phyloP scores from a whole-genome alignment of 257 asterid species.

The Gardenia jasminoides region DNA sequence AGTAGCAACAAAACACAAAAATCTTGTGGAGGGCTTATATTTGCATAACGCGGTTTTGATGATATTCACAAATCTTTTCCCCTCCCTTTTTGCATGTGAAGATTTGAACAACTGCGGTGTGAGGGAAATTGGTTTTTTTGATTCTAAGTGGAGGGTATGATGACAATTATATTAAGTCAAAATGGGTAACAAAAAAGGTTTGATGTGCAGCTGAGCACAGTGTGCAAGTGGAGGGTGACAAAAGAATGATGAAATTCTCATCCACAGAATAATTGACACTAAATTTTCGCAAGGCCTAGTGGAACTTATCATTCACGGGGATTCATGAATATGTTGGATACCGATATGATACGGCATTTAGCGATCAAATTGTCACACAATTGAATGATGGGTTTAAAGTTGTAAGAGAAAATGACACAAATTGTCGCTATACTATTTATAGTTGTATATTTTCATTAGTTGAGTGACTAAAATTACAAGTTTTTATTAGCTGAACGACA shows the following conservation, averaged over 20 bases:
- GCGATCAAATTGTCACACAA: neutral
- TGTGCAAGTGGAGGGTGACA: constrained; percentile 39
- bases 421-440: no score
- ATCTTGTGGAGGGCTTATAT: constrained; percentile 9
- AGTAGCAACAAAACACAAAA: neutral
- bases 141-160: constrained; percentile 26
- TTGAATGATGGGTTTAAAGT: neutral
- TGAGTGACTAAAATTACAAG: no score
- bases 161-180: constrained; percentile 34
- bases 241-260: constrained; percentile 21
- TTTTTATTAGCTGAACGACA: no score
- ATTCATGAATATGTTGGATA: neutral
- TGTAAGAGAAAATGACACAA: neutral
- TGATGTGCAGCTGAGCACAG: constrained; percentile 14
- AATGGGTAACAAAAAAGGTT: constrained; percentile 9
- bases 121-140: neutral
- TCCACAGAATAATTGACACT: neutral
- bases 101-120: neutral
- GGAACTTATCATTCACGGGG: constrained; percentile 4
- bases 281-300: neutral
- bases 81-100: constrained; percentile 18
- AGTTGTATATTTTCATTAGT: no score
- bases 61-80: neutral
- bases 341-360: neutral
- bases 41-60: constrained; percentile 11